A percentile compares a stretch with the other conserved stretches of the same genome.
Conservation (phyloP, 139 green algal species). For the Ettlia oleoabundans region DNA sequence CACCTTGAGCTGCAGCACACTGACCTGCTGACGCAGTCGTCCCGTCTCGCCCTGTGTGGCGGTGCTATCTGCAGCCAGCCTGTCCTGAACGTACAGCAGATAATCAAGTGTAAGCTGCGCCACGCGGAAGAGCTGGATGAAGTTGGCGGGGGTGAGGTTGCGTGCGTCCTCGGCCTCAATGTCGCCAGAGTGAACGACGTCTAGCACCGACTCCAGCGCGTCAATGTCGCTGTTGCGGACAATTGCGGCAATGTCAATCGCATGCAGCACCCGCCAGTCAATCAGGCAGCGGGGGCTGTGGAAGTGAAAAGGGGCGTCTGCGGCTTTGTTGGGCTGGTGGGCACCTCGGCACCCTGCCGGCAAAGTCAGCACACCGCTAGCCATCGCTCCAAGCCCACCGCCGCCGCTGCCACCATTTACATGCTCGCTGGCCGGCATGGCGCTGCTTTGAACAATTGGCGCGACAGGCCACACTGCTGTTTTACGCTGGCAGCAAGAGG, state of each 20-base stretch:
- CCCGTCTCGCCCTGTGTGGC: constrained; percentile 11
- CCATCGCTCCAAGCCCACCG: too few relatives aligned
- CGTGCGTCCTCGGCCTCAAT: constrained; percentile 74
- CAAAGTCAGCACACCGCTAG: too few relatives aligned
- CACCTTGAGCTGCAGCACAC: constrained; percentile 14
- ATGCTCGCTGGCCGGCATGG: neutral
- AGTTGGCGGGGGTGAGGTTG: constrained; percentile 55
- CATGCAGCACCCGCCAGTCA: constrained; percentile 74
- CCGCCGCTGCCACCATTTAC: neutral
- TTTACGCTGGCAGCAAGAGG: too few relatives aligned
- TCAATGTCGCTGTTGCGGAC: constrained; percentile 73
- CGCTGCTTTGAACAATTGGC: too few relatives aligned
- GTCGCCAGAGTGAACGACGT: constrained; percentile 67
- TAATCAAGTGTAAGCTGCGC: constrained; percentile 84
- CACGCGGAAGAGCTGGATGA: constrained; percentile 67
- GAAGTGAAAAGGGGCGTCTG: constrained; percentile 60
- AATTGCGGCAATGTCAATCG: constrained; percentile 62
- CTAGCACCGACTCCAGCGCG: constrained; percentile 64
- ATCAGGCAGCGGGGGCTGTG: constrained; percentile 51
- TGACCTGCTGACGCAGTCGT: neutral
- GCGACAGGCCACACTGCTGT: neutral
- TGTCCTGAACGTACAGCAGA: constrained; percentile 84
- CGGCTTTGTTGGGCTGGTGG: neutral
- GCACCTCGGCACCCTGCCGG: too few relatives aligned
- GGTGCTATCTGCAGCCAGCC: constrained; percentile 44